Evolutionary conservation across 139 green algal genomes (phyloP), one percentile per base, ranked within the genome.

Genomic region (Coccomyxa sp.): DNA sequence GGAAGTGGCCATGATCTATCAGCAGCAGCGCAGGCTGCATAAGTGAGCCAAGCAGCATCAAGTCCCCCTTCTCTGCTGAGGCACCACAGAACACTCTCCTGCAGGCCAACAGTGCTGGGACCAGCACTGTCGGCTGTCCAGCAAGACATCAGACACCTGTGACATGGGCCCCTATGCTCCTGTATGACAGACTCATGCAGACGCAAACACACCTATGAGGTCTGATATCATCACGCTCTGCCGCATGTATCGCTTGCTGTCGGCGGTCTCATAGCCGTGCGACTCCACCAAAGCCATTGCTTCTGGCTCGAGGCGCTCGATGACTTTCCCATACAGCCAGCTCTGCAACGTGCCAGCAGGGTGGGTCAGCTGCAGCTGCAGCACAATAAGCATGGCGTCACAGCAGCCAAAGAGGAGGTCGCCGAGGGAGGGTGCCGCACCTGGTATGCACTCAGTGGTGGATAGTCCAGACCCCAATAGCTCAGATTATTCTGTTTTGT

Each of bases 1-100:
- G 96, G 79, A 99, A 99, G 86, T 99, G 96, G 3, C 95, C 96
- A 80, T 99, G 96, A 88, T 99, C 96, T 31, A 97, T 96, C 3
- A 99, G 80, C 6, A 99, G 37, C 0, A 86, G 50, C 0, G 88
- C 90, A 6, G 96, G 96, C 79, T 97, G 91, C 35, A 98, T 87
- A 10, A 98, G 84, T 37, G 92, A 75, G 7, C 78, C 79, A 2
- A 80, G 73, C 0, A 94, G 85, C 41, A 84, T 35, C 70, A 33
- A 68, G 58, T 40, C 14, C 69, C 8, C 14, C n/a, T 74, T 8
- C 38, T 44, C 34, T 39, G 74, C 24, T 70, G 50, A 6, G 29
- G 40, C 44, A 27, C 54, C n/a, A 10, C 24, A 54, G 76, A 91
- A 86, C 22, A 81, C 75, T 4, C 27, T 16, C 6, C 82, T 64